Evolutionary conservation across 2,329 filamentous ascomycete species (phyloP).

Genomic region (Penicillium glabrum): DNA sequence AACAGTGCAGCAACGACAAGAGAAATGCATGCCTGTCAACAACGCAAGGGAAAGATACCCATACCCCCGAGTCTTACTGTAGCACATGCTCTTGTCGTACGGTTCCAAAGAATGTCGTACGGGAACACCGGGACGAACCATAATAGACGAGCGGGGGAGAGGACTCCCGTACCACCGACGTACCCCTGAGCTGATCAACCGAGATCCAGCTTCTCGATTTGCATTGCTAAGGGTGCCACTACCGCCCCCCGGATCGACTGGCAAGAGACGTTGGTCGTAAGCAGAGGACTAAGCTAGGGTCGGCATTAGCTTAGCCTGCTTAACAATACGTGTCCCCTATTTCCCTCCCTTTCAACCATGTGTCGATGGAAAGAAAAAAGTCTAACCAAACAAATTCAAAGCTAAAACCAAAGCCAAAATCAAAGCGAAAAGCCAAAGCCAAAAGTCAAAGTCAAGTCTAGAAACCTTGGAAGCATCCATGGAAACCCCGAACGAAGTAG

Average conservation of each 20-base stretch:
- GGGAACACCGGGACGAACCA: constrained; percentile 2
- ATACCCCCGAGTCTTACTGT: neutral
- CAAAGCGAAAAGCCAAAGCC: neutral
- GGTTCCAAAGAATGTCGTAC: neutral
- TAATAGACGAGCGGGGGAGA: constrained; percentile 11
- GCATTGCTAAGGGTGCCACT: constrained; percentile 21
- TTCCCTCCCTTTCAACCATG: neutral
- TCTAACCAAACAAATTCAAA: neutral
- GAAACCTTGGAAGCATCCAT: neutral
- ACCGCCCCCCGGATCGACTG: constrained; percentile 27
- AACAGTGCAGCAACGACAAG: neutral
- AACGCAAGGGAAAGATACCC: neutral
- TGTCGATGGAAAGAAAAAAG: neutral
- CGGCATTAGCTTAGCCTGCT: neutral
- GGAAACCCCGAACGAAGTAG: neutral
- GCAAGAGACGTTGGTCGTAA: constrained; percentile 5
- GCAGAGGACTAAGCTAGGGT: neutral
- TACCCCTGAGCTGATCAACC: constrained; percentile 36
- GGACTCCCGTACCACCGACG: constrained; percentile 4
- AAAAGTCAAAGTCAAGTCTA: neutral
- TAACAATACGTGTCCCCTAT: neutral
- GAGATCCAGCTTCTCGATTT: constrained; percentile 16
- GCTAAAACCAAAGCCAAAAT: neutral
- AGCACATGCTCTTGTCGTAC: constrained; percentile 1
- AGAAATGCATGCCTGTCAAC: neutral